A percentile compares a stretch with the other conserved stretches of the same genome.
phyloP scores from a whole-genome alignment of 352 stramenopile genomes.

The Globisporangium rhizosaccharum region DNA sequence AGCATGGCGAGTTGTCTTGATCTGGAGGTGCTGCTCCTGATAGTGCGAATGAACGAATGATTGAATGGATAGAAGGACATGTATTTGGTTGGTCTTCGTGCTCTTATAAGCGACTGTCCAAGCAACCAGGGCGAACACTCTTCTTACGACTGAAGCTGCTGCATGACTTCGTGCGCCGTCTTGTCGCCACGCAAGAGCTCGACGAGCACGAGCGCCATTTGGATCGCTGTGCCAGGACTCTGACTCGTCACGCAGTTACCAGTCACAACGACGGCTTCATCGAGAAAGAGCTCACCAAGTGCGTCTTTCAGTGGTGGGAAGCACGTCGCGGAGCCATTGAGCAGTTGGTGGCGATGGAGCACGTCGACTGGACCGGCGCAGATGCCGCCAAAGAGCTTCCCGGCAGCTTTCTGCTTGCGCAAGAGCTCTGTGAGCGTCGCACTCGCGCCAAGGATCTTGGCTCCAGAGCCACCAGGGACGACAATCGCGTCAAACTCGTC shows the following conservation, averaged over 20 bases:
- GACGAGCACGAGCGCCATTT: constrained; percentile 48
- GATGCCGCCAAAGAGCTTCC: constrained; percentile 48
- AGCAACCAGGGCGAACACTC: no score
- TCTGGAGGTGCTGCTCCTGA: no score
- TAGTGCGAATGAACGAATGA: no score
- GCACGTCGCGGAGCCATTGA: constrained; percentile 35
- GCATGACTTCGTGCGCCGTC: constrained; percentile 11
- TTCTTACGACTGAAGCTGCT: background rate
- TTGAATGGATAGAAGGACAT: no score
- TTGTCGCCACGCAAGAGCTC: constrained; percentile 51
- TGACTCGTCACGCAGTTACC: constrained; percentile 67
- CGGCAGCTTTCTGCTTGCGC: constrained; percentile 40
- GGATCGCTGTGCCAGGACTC: constrained; percentile 49
- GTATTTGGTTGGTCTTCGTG: no score
- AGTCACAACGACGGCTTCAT: constrained; percentile 45
- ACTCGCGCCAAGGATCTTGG: constrained; percentile 41
- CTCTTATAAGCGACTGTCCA: no score
- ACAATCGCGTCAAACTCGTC: constrained; percentile 60
- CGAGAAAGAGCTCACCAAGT: constrained; percentile 43
- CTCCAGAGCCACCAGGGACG: constrained; percentile 50
- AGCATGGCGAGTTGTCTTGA: background rate
- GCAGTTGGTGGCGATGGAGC: constrained; percentile 43
- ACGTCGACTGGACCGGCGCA: constrained; percentile 50
- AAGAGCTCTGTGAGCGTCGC: constrained; percentile 36
- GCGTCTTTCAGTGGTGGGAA: constrained; percentile 26